These are phyloP conservation scores for Curvularia eragrostidis DNA, from an alignment of 2,329 filamentous ascomycete species.

Conservation along the genomic window DNA sequence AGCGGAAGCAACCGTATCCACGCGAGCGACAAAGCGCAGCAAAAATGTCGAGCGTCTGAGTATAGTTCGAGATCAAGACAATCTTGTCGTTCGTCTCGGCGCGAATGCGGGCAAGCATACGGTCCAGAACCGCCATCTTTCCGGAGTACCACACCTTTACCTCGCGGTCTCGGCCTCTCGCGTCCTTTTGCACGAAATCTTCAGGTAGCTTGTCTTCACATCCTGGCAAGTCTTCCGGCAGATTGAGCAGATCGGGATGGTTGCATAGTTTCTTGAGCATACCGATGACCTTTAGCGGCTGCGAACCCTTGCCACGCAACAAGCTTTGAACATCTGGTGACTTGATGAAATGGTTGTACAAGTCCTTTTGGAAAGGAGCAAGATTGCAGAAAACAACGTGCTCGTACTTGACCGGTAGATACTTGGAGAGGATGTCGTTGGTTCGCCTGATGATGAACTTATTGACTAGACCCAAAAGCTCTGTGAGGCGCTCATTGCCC, in stretches of 20 bases:
- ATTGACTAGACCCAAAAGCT: slow-evolving; percentile 86
- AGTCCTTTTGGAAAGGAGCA: slow-evolving; percentile 86
- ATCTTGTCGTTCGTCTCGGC: slow-evolving; percentile 99
- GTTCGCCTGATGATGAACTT: slow-evolving; percentile 98
- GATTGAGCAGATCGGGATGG: slow-evolving; percentile 88
- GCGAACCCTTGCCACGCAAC: slow-evolving; percentile 90
- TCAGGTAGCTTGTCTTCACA: slow-evolving; percentile 82
- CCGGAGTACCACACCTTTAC: slow-evolving; percentile 96
- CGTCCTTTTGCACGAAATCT: slow-evolving; percentile 87
- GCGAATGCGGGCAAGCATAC: slow-evolving; percentile 94
- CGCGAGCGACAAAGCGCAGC: slow-evolving; percentile 86
- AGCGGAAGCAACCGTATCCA: slow-evolving; percentile 82
- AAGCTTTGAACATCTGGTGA: slow-evolving; percentile 94
- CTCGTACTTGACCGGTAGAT: slow-evolving; percentile 97
- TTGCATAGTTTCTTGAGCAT: slow-evolving; percentile 99
- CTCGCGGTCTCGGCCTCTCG: slow-evolving; percentile 87
- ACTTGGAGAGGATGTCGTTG: slow-evolving; percentile 98
- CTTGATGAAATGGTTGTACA: slow-evolving; percentile 97
- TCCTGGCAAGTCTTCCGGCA: slow-evolving; percentile 83
- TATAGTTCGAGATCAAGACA: slow-evolving; percentile 98
- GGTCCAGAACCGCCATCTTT: slow-evolving; percentile 97
- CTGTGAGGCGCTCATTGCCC: slow-evolving; percentile 81
- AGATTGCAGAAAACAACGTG: slow-evolving; percentile 98
- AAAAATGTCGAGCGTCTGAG: slow-evolving; percentile 92
- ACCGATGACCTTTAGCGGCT: slow-evolving; percentile 94